Base-by-base conservation (phyloP, 2,329 filamentous ascomycete species). In the Biscogniauxia marginata region DNA sequence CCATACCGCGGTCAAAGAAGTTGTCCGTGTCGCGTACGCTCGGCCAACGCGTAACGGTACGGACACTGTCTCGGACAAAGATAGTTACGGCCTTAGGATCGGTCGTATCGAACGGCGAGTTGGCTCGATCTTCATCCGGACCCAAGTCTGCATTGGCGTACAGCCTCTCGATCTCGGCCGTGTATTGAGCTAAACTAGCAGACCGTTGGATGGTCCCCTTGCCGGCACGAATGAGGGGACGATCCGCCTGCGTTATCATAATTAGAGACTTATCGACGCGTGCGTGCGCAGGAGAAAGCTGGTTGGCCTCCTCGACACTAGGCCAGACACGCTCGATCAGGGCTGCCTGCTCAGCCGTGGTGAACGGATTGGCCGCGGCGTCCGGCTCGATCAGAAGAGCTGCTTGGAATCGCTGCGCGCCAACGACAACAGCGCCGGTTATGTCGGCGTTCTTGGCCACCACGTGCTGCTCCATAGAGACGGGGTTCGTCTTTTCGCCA, bases 401-500 rank as follows among this genome's bases (percentile, higher is more conserved):
- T 6, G 65, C 65, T 34, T 67, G 60, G 46, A 67, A 63, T 13
- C 58, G 50, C 48, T 65, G 62, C 1, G 61, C 23, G 8, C 63
- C 64, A 16, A 66, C 46, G 1, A 65, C 61, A 4, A 67, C 46
- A 18, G 57, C 63, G 8, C 61, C 60, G n/a, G 45, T 52, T 1
- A 67, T 30, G 7, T 53, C 57, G 0, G 59, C 54, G 39, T 65
- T 67, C 1, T 16, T 43, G 7, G 59, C 58, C n/a, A 63, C 49
- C 3, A 66, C 25, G 24, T 63, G 52, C 46, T 66, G 61, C 54
- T 72, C 68, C 64, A 71, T 69, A 0, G 65, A 63, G 7, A 69
- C 54, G 0, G 65, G 67, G 51, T 69, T 69, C 2, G 64, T 64
- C 49, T 69, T 71, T 24, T 70, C 68, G 18, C 63, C 70, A 58